These are phyloP conservation scores for Nicotiana noctiflora DNA, from an alignment of 257 asterid genomes.

Conservation along the genomic window DNA sequence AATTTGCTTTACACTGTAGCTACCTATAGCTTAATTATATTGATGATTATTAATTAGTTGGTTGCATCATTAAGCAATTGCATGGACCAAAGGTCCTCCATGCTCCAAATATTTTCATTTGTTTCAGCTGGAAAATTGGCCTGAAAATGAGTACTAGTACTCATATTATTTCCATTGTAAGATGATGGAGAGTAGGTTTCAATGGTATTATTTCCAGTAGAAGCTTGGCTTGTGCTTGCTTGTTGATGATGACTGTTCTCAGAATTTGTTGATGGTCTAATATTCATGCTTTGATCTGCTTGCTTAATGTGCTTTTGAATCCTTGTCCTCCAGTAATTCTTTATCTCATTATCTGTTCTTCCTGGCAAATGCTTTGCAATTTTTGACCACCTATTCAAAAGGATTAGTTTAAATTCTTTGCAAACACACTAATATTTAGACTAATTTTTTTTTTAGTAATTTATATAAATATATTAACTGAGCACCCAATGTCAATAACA, in stretches of 20 bases:
- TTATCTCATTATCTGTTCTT: slow-evolving; percentile 89
- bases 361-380: slow-evolving; percentile 89
- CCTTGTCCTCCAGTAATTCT: slow-evolving; percentile 89
- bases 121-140: slow-evolving; percentile 45
- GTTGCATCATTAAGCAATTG: slow-evolving; percentile 56
- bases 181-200: slow-evolving; percentile 63
- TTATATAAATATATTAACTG: no score
- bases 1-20: not conserved
- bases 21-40: no score
- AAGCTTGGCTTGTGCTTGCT: slow-evolving; percentile 55
- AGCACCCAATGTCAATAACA: no score
- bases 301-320: slow-evolving; percentile 61
- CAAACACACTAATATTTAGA: no score
- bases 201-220: slow-evolving; percentile 30
- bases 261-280: slow-evolving; percentile 18
- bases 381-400: slow-evolving; percentile 71
- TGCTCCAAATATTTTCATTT: slow-evolving; percentile 64
- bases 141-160: slow-evolving; percentile 30
- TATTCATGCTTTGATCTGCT: slow-evolving; percentile 26
- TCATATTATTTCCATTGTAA: slow-evolving; percentile 29
- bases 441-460: no score
- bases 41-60: slow-evolving; percentile 12
- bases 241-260: slow-evolving; percentile 28
- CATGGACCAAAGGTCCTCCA: slow-evolving; percentile 92
- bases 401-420: no score